These are phyloP conservation scores for Aspergillus kassunensis DNA, from an alignment of 495 filamentous ascomycete species.

Conservation along the genomic window DNA sequence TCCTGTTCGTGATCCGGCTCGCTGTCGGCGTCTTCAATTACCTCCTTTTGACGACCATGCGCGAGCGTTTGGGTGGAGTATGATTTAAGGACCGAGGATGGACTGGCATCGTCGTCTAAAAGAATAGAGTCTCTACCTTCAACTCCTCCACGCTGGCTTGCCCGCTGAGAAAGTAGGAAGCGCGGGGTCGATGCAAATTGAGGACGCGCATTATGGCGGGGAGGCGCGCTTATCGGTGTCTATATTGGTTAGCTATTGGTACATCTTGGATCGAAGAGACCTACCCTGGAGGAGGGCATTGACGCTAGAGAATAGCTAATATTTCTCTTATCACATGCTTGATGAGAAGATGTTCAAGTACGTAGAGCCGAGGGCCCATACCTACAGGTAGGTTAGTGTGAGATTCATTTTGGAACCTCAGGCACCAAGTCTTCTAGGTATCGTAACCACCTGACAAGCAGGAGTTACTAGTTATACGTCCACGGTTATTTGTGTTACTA, in stretches of 20 bases:
- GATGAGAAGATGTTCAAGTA: too few relatives aligned
- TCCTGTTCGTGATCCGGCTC: constrained; percentile 9
- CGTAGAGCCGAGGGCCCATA: too few relatives aligned
- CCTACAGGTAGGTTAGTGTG: too few relatives aligned
- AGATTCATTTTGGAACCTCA: too few relatives aligned
- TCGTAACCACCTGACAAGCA: too few relatives aligned
- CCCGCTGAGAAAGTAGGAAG: constrained; percentile 36
- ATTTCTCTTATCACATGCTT: too few relatives aligned
- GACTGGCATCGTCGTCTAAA: constrained; percentile 21
- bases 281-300: constrained; percentile 8
- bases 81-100: not conserved
- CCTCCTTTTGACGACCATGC: constrained; percentile 20
- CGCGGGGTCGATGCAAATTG: constrained; percentile 43
- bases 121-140: constrained; percentile 23
- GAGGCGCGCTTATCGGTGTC: constrained; percentile 34
- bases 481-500: too few relatives aligned
- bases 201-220: constrained; percentile 27
- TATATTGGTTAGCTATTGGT: not conserved
- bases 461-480: too few relatives aligned
- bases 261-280: not conserved
- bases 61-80: constrained; percentile 9
- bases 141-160: not conserved
- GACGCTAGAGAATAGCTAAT: not conserved
- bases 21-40: constrained; percentile 37
- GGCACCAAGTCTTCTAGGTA: too few relatives aligned